Base-by-base conservation (phyloP, 2,329 filamentous ascomycete species). In the Colletotrichum sp. region DNA sequence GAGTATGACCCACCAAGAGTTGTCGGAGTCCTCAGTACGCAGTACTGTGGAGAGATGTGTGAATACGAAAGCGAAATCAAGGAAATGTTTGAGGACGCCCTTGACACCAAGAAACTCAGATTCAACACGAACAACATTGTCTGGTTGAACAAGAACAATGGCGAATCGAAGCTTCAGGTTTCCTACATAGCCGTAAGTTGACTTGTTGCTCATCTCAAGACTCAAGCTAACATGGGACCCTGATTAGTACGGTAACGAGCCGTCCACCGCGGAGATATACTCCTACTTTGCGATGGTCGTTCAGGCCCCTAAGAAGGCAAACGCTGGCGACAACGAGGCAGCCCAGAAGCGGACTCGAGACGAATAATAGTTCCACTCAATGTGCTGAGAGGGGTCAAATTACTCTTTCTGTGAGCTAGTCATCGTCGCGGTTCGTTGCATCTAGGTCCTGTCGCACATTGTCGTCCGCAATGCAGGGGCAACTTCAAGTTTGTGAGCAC, bases 221-320 rank as follows among this genome's bases (percentile, higher is more conserved):
- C n/a, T 4, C 15, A 9, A 24, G 1, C 16, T 44, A 44, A 44
- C 16, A n/a, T 3, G 1, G 3, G n/a, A n/a, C 2, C 4, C 10
- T 66, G 15, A 55, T 28, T n/a, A 66, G 64, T 66, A 66, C 24
- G 39, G 64, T 0, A 66, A 66, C 26, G 24, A 66, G 6, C 26
- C 64, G 0, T 66, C 18, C 1, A 48, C 3, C 1, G 24, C 4
- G 6, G 39, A 48, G 22, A 26, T 24, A 30, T 66, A 66, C 8
- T 66, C 39, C 39, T 32, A 66, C 39, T 66, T 66, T 22, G 64
- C 64, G 3, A 66, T 66, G 64, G 18, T 52, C 18, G 26, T 55
- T 4, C 16, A 66, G 16, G 12, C 30, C 13, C 64, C 64, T 3
- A 24, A 24, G 9, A 22, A 24, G 34, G 16, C 36, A 18, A 66